Base-by-base conservation (phyloP, 2,329 filamentous ascomycete genomes). In the Exserohilum rostratum region DNA sequence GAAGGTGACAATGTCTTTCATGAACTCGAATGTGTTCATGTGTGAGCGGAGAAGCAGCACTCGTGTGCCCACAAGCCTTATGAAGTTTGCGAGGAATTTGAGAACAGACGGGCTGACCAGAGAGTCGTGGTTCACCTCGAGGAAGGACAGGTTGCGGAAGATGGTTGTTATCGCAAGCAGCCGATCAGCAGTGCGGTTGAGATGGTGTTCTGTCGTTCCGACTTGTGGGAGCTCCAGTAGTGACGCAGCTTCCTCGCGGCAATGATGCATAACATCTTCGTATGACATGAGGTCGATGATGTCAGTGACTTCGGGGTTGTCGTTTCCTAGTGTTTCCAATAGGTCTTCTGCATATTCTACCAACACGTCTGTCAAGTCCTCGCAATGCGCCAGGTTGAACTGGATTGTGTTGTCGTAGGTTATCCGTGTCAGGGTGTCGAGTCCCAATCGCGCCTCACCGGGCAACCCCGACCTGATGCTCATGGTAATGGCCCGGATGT, bases 321-420 rank as follows among this genome's bases (percentile, higher is more conserved):
- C 87, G 60, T 96, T 91, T 0, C 88, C 89, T n/a, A 99, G 82
- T 10, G 90, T 73, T 34, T 96, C 91, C 20, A 93, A 80, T 71
- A 97, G 91, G 11, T 93, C 89, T 73, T 97, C 92, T 1, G 91
- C 95, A 70, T 91, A 96, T 63, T 98, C 95, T 30, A 97, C 80
- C 46, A 99, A 77, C 0, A 90, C 89, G 56, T 98, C 95, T 15
- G 96, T 83, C 52, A 99, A 77, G 70, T 98, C 95, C 53, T 96
- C 93, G 52, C 72, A 75, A 53, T 73, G 70, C 35, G 68, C 65
- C 31, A 75, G 56, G 40, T 75, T 71, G 15, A 75, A 51, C 18
- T 68, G 66, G 12, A 74, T 51, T 10, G 65, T 62, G 39, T 69
- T 67, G 46, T 75, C 71, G 47, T 72, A 84, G 2, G 90, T 91